These are phyloP conservation scores for Sporothrix euskadiensis DNA, from an alignment of 2,329 filamentous ascomycete species.

Conservation along the genomic window DNA sequence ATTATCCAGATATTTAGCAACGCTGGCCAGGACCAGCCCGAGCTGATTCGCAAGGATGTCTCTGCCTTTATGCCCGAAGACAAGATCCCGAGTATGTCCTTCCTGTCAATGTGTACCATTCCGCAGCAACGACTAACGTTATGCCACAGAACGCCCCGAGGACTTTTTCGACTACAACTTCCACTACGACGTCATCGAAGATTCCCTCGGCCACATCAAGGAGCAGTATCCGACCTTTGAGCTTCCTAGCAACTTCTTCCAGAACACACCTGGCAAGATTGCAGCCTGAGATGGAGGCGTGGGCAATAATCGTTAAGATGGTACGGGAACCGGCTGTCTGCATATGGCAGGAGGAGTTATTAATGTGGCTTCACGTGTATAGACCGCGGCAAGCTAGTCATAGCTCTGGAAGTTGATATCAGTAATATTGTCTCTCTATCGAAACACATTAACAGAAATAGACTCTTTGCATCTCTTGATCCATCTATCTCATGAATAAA, in stretches of 20 bases:
- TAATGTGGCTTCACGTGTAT: no score
- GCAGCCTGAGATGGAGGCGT: not conserved
- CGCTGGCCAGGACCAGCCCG: conserved; percentile 11
- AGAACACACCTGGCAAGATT: not conserved
- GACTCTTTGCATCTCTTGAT: no score
- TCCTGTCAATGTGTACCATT: no score
- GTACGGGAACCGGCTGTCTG: no score
- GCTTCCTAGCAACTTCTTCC: conserved; percentile 1
- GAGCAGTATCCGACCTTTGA: not conserved
- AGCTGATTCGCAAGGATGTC: conserved; percentile 7
- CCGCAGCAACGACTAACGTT: not conserved
- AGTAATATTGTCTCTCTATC: no score
- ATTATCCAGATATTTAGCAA: conserved; percentile 22
- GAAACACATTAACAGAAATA: no score
- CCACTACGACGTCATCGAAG: conserved; percentile 15
- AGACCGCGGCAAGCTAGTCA: no score
- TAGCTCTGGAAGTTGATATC: no score
- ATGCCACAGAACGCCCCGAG: not conserved
- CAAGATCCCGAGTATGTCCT: not conserved
- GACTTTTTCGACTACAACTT: conserved; percentile 21
- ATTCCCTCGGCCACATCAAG: not conserved
- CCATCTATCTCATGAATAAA: no score
- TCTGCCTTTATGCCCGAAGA: conserved; percentile 10
- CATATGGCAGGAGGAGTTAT: no score
- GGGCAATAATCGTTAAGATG: no score